A percentile compares a stretch with the other conserved stretches of the same genome.
Conservation (phyloP, 2,329 filamentous ascomycete genomes). For the Cladophialophora chaetospira region DNA sequence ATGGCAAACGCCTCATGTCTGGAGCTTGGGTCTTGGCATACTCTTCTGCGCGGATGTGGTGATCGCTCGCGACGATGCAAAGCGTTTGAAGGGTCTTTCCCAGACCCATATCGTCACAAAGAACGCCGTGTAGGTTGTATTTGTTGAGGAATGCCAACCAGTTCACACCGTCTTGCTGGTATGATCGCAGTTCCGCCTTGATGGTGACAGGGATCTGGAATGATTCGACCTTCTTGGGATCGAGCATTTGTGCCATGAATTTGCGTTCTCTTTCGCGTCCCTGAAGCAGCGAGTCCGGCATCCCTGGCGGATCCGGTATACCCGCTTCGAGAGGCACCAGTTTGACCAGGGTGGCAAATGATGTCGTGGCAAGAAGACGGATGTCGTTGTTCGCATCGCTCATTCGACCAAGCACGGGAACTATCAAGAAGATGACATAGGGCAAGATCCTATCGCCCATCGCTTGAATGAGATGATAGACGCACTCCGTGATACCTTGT, state of each 20-base stretch:
- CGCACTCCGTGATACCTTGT: constrained; percentile 90
- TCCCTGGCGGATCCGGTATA: constrained; percentile 91
- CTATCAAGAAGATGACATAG: constrained; percentile 98
- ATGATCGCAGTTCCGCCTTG: constrained; percentile 92
- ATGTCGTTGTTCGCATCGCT: constrained; percentile 97
- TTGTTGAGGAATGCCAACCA: constrained; percentile 98
- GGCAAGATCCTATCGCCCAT: constrained; percentile 97
- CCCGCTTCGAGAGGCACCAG: constrained; percentile 94
- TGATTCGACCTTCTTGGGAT: constrained; percentile 93
- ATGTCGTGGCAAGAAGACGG: constrained; percentile 89
- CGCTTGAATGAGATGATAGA: constrained; percentile 95
- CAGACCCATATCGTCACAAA: constrained; percentile 98
- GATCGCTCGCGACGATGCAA: constrained; percentile 96
- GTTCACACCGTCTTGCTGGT: constrained; percentile 98
- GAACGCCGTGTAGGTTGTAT: constrained; percentile 95
- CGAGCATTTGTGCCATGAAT: constrained; percentile 94
- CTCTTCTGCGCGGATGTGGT: constrained; percentile 89
- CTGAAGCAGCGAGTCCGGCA: constrained; percentile 83
- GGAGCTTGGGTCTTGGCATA: constrained; percentile 77
- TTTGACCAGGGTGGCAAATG: constrained; percentile 95
- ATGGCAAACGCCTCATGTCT: constrained; percentile 79
- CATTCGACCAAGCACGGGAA: constrained; percentile 95
- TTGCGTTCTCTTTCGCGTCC: constrained; percentile 92
- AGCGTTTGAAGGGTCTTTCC: constrained; percentile 97
- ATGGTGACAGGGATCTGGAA: constrained; percentile 95